Evolutionary conservation across 768 basidiomycete genomes (phyloP).

Genomic region (Leccinum obscurum): DNA sequence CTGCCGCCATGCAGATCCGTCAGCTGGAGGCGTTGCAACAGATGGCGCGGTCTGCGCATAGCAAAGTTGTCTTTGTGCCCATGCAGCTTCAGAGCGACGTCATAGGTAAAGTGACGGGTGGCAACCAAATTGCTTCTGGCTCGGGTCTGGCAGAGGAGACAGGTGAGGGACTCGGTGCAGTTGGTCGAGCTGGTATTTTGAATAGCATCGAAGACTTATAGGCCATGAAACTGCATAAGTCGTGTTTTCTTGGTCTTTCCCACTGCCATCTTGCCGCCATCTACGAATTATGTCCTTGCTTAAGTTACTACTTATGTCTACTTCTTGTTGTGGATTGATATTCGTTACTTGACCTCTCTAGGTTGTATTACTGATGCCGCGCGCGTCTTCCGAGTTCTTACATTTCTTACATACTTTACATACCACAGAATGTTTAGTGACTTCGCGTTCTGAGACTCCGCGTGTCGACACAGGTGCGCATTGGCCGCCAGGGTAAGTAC

Average conservation of each 20-base stretch:
- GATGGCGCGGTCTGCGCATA: slow-evolving; percentile 88
- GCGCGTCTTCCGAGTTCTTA: not conserved
- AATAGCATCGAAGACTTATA: slow-evolving; percentile 27
- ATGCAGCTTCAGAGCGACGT: slow-evolving; percentile 87
- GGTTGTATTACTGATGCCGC: slow-evolving; percentile 19
- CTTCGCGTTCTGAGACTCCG: not conserved
- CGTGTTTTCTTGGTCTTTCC: not conserved
- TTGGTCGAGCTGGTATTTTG: slow-evolving; percentile 28
- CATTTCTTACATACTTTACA: slow-evolving; percentile 8
- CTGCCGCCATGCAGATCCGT: slow-evolving; percentile 97
- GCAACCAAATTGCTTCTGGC: slow-evolving; percentile 25
- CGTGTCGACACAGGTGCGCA: not conserved
- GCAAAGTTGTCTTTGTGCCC: slow-evolving; percentile 93
- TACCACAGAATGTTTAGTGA: slow-evolving; percentile 8
- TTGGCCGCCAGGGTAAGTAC: not conserved
- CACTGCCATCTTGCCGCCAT: not conserved
- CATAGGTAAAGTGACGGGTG: slow-evolving; percentile 43
- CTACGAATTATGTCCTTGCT: not conserved
- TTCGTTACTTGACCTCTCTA: not conserved
- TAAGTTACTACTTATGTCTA: not conserved
- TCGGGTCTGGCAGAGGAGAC: slow-evolving; percentile 26
- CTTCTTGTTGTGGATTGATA: not conserved
- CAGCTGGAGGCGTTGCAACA: slow-evolving; percentile 94
- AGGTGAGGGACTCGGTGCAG: slow-evolving; percentile 26
- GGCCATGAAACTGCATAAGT: not conserved